Base-by-base conservation (phyloP, 129 eudicot species). In the Silybum marianum region DNA sequence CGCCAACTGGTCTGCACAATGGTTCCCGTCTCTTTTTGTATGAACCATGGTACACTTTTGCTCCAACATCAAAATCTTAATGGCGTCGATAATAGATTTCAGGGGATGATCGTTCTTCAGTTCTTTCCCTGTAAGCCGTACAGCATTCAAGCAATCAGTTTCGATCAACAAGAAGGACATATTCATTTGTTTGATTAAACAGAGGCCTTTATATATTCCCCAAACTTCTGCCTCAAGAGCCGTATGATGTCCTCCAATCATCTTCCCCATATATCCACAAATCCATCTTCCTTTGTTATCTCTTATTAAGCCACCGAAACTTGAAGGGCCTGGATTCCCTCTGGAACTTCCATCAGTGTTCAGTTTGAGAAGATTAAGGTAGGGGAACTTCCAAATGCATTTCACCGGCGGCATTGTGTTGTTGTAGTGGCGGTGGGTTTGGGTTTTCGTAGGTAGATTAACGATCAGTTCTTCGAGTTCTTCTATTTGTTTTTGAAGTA, bases 1-100 rank as follows among this genome's bases (percentile, higher is more conserved):
- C 2, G 84, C 84, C 16, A 81, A 32, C 13, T 38, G 74, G 28
- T 81, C 85, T 0, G 85, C 85, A 66, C 85, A 81, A 7, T 74
- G 75, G 22, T 74, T 81, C 1, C 84, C 80, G 0, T 81, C 80
- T 74, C 84, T 18, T 65, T 65, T 39, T 0, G 74, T 81, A 46
- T 81, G 84, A 25, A 81, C 9, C 10, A 81, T 4, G 4, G 18
- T 12, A n/a, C 84, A 81, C 16, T 30, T 74, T 7, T 26, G 80
- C 1, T 81, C 80, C 11, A 10, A n/a, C 80, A 63, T 26, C 21
- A 81, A 36, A 32, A 0, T 10, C 2, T 36, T 7, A 7, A 74
- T 73, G 7, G 6, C 25, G 0, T 66, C 75, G 24, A 74, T 9
- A 25, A 63, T 8, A 10, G 14, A 0, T 48, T 39, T 74, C 3